Evolutionary conservation across 2,329 filamentous ascomycete species (phyloP), one percentile per base, ranked within the genome.

Genomic region (Aspergillus nomiae): DNA sequence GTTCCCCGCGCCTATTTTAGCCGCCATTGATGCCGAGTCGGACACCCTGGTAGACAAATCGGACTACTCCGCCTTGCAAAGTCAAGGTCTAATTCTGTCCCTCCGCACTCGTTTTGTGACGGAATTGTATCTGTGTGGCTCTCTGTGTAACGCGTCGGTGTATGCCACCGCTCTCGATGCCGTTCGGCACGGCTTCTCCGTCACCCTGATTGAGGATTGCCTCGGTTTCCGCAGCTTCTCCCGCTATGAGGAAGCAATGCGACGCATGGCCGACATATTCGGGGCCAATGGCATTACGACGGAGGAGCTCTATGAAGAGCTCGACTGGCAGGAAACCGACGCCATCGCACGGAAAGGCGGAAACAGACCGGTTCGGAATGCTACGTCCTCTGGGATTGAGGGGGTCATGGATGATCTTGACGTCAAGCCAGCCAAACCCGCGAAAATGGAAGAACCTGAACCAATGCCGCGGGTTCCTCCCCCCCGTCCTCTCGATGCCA

Each of bases 121-220:
- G 2, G 91, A 97, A 71, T 82, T 99, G 14, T 97, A 91, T 77
- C 86, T 98, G 28, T 96, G 92, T 72, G 95, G 95, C 26, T 90
- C 91, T 51, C 85, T 96, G 56, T 92, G 90, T 50, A 97, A 98
- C 71, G 83, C 96, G 41, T 94, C 93, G 36, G 89, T 98, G 54
- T 93, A 95, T 74, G 94, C 95, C 9, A 97, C 94, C 1, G 93
- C 93, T 4, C 84, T 96, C 66, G 95, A 97, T 73, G 95, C 94
- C 12, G 94, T 92, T 1, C 87, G 90, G 24, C 91, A 97, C 76
- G 95, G 94, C 5, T 89, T 96, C 71, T 84, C 87, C n/a, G 92
- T 97, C 71, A 95, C 91, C 6, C 82, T 98, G 14, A 82, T 98
- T 45, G 89, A 95, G 58, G 93, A 98, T 75, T 97, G 94, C 76